These are phyloP conservation scores for Yarrowia bubula DNA, from an alignment of 805 yeast species.

Conservation along the genomic window DNA sequence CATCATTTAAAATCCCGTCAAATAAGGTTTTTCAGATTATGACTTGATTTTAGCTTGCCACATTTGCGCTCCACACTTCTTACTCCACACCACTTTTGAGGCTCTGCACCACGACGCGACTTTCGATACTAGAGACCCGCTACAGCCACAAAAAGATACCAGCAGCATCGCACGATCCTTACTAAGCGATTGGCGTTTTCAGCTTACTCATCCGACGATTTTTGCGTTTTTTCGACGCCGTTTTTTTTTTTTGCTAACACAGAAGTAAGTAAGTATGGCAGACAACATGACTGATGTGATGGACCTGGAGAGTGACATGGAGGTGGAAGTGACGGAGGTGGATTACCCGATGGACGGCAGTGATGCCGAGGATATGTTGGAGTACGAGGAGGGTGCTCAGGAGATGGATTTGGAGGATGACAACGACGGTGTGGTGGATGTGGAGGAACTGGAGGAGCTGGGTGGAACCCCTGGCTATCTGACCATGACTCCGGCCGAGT, in stretches of 20 bases:
- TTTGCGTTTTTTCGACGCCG: background rate
- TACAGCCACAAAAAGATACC: background rate
- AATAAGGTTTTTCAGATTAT: background rate
- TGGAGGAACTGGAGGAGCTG: background rate
- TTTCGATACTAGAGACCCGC: background rate
- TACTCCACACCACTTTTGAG: conserved; percentile 11
- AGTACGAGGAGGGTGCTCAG: conserved; percentile 16
- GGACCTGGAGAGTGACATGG: conserved; percentile 5
- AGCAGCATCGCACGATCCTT: too few species aligned
- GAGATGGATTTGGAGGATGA: background rate
- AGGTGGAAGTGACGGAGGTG: background rate
- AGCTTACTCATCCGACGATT: background rate
- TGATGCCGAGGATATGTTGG: conserved; percentile 8
- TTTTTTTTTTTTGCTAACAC: background rate
- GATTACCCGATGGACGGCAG: conserved; percentile 14
- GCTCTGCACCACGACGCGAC: background rate
- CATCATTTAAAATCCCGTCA: background rate
- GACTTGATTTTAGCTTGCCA: background rate
- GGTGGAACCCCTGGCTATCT: too few species aligned
- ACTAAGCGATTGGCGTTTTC: too few species aligned
- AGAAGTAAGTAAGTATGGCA: conserved; percentile 1
- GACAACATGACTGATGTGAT: conserved; percentile 1
- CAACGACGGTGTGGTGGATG: background rate
- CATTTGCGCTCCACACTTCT: background rate
- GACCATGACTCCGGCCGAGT: too few species aligned